phyloP scores from a whole-genome alignment of 129 eudicot genomes.

The Solidago caesia region DNA sequence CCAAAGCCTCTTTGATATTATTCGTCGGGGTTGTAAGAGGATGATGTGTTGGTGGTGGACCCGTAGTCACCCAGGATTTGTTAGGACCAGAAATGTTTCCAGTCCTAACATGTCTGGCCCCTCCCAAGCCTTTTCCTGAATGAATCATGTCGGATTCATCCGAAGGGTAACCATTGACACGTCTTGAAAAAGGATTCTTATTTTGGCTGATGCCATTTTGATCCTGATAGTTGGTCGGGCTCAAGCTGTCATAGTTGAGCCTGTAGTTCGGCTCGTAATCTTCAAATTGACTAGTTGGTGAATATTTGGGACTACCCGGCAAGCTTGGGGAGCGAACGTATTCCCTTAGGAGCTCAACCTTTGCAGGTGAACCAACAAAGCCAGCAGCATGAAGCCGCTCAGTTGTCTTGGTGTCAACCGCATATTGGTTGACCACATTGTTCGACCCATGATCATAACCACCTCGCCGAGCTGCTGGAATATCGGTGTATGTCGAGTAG shows the following conservation, averaged over 20 bases:
- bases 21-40: constrained; percentile 27
- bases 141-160: not conserved
- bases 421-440: constrained; percentile 15
- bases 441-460: constrained; percentile 12
- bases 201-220: not conserved
- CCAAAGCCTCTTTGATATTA: constrained; percentile 30
- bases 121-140: constrained; percentile 6
- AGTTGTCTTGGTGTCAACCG: constrained; percentile 11
- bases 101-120: constrained; percentile 2
- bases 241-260: constrained; percentile 21
- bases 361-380: constrained; percentile 28
- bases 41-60: constrained; percentile 24
- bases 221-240: constrained; percentile 20
- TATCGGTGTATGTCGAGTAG: constrained; percentile 27
- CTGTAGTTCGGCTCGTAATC: constrained; percentile 6
- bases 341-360: constrained; percentile 31
- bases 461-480: constrained; percentile 15
- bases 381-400: constrained; percentile 12
- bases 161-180: constrained; percentile 9
- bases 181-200: constrained; percentile 2
- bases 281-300: constrained; percentile 5
- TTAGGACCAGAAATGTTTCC: constrained; percentile 17
- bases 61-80: constrained; percentile 7
- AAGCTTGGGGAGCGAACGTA: constrained; percentile 28
- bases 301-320: constrained; percentile 8